Percentiles rank a stretch among this genome's conserved stretches.
Evolutionary conservation across 306 rosid genomes (phyloP).

Genomic region (Morella rubra): DNA sequence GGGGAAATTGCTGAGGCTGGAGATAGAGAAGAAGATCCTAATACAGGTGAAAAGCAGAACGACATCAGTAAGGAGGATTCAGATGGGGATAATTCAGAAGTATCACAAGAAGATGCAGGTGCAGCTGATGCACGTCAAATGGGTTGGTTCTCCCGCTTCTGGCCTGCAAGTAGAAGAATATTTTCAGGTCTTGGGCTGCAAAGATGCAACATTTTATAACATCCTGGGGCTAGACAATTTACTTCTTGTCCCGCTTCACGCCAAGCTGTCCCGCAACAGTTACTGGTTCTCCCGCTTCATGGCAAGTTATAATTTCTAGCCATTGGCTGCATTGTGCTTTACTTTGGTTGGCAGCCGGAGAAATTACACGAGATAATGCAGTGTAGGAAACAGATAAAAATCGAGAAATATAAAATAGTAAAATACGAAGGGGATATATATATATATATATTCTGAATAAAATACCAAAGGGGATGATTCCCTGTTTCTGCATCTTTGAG

Average conservation of each 20-base stretch:
- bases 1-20: slow-evolving; percentile 77
- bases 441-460: no score
- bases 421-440: no score
- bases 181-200: slow-evolving; percentile 58
- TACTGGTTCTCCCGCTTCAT: neutral
- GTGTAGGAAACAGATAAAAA: neutral
- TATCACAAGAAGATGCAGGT: slow-evolving; percentile 46
- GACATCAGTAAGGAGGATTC: slow-evolving; percentile 40
- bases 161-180: slow-evolving; percentile 57
- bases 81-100: slow-evolving; percentile 46
- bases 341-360: neutral
- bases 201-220: slow-evolving; percentile 60
- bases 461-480: no score
- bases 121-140: slow-evolving; percentile 30
- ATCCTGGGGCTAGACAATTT: neutral
- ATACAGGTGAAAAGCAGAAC: slow-evolving; percentile 39
- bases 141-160: slow-evolving; percentile 62
- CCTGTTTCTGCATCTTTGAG: neutral
- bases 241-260: neutral
- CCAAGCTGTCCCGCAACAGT: no score
- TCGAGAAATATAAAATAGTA: neutral
- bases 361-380: neutral
- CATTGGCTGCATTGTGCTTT: neutral
- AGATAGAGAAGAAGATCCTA: slow-evolving; percentile 37
- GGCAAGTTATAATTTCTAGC: neutral